These are phyloP conservation scores for Vitis hybrid DNA, from an alignment of 177 flowering plant species.

Conservation along the genomic window DNA sequence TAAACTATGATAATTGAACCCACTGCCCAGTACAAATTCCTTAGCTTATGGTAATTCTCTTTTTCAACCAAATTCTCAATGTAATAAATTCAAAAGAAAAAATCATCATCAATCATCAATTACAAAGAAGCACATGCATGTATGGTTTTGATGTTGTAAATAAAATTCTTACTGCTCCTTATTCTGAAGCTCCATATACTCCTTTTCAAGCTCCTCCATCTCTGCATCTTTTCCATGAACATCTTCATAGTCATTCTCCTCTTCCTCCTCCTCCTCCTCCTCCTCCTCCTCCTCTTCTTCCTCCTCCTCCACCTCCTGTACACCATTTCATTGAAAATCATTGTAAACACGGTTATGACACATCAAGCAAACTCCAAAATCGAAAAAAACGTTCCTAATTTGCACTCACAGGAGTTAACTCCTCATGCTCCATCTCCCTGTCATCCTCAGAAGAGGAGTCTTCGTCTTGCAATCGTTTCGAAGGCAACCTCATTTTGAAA, in stretches of 20 bases:
- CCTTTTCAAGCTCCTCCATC: constrained; percentile 83
- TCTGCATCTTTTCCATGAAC: constrained; percentile 41
- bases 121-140: background rate
- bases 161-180: constrained; percentile 59
- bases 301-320: constrained; percentile 16
- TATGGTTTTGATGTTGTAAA: background rate
- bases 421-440: constrained; percentile 23
- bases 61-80: no score
- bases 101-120: no score
- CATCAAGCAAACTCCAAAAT: background rate
- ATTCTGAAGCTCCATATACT: constrained; percentile 48
- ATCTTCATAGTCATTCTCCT: constrained; percentile 11
- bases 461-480: constrained; percentile 15
- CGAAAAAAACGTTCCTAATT: background rate
- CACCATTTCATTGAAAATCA: constrained; percentile 5
- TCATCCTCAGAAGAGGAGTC: constrained; percentile 32
- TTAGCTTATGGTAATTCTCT: no score
- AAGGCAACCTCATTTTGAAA: constrained; percentile 22
- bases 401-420: constrained; percentile 4
- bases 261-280: constrained; percentile 11
- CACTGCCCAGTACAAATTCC: no score
- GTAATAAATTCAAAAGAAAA: no score
- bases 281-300: constrained; percentile 11
- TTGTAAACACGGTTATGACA: background rate
- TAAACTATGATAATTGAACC: background rate